Percentiles rank a stretch among this genome's conserved stretches.
Evolutionary conservation across 768 basidiomycete genomes (phyloP).

Genomic region (Holtermanniella nyarrowii): DNA sequence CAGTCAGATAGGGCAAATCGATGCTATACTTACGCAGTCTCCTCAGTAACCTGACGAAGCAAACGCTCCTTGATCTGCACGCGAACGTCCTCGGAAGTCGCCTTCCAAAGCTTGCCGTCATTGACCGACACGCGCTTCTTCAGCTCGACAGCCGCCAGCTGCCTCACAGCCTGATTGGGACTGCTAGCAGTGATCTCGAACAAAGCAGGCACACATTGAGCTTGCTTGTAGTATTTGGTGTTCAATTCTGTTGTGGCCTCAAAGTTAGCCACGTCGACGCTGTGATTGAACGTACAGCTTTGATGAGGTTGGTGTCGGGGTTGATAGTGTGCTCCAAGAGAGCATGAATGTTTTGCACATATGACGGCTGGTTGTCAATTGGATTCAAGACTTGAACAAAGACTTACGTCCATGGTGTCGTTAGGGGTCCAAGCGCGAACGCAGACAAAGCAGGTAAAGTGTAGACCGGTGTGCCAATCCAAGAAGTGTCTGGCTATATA

Average conservation of each 20-base stretch:
- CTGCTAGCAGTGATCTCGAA: conserved; percentile 75
- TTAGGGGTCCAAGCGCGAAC: neutral
- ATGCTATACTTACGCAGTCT: conserved; percentile 55
- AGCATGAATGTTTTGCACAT: conserved; percentile 69
- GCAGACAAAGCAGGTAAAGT: neutral
- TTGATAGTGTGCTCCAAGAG: conserved; percentile 75
- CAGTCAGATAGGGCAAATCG: neutral
- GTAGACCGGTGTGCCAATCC: neutral
- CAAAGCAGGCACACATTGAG: conserved; percentile 81
- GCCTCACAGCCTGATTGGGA: conserved; percentile 73
- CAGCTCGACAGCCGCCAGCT: conserved; percentile 92
- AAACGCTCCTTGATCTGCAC: conserved; percentile 75
- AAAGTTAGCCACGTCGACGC: conserved; percentile 9
- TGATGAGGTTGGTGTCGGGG: conserved; percentile 79
- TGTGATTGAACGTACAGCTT: conserved; percentile 55
- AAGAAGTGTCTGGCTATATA: neutral
- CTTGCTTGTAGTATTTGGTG: conserved; percentile 82
- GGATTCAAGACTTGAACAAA: neutral
- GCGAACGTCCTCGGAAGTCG: conserved; percentile 57
- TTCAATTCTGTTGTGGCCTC: conserved; percentile 88
- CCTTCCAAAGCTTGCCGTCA: conserved; percentile 72
- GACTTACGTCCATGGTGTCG: neutral
- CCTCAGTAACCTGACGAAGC: conserved; percentile 64
- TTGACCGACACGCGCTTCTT: conserved; percentile 78
- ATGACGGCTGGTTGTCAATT: conserved; percentile 42